Evolutionary conservation across 2,329 filamentous ascomycete species (phyloP).

Genomic region (Talaromyces sp.): DNA sequence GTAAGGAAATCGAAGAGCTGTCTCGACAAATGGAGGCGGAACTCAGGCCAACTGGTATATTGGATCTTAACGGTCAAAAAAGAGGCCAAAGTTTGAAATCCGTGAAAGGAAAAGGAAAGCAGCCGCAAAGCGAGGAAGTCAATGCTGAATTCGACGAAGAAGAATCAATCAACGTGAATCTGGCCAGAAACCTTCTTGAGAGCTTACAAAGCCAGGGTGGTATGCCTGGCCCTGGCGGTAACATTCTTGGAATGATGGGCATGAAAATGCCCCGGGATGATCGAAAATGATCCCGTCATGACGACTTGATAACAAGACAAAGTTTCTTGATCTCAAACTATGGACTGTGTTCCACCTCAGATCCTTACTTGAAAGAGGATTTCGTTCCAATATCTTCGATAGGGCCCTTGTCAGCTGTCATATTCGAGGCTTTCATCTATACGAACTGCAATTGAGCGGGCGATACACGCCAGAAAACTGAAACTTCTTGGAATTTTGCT

Average conservation of each 20-base stretch:
- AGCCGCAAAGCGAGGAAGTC: slow-evolving; percentile 16
- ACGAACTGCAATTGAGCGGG: neutral
- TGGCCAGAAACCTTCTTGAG: slow-evolving; percentile 85
- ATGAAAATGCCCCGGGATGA: slow-evolving; percentile 76
- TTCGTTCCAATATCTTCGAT: neutral
- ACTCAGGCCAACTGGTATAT: slow-evolving; percentile 39
- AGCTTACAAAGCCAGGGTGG: slow-evolving; percentile 89
- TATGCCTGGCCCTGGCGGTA: slow-evolving; percentile 77
- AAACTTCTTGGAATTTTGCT: neutral
- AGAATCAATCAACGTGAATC: slow-evolving; percentile 74
- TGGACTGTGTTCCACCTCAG: too few species aligned
- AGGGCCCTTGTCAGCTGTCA: neutral
- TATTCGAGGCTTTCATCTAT: neutral
- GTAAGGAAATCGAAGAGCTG: slow-evolving; percentile 46
- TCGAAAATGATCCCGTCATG: slow-evolving; percentile 14
- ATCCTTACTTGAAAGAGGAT: neutral
- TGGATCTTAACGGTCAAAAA: slow-evolving; percentile 31
- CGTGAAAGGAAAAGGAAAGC: slow-evolving; percentile 24
- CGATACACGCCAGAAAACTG: neutral
- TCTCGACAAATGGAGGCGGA: slow-evolving; percentile 44
- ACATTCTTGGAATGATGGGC: slow-evolving; percentile 81
- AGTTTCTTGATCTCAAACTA: neutral
- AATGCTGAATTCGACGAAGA: slow-evolving; percentile 33
- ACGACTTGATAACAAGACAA: neutral
- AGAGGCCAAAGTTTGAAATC: slow-evolving; percentile 16